A percentile compares a stretch with the other conserved stretches of the same genome.
phyloP scores from a whole-genome alignment of 768 basidiomycete genomes.

The Lepiota brunneoincarnata region DNA sequence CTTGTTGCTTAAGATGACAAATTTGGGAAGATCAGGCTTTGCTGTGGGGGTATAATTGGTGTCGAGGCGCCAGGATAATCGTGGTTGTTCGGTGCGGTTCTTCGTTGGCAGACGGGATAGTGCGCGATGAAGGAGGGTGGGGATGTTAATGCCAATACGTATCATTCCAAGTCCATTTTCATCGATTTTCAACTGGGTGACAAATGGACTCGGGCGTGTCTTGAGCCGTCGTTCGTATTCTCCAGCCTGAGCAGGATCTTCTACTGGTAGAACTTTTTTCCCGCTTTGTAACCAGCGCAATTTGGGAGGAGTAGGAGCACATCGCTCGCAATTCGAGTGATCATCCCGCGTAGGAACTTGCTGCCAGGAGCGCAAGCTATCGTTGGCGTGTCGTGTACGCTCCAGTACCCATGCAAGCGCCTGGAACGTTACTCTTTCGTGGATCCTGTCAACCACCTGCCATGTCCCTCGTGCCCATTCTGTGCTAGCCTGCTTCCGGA shows the following conservation, averaged over 20 bases:
- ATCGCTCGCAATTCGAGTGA: conserved; percentile 65
- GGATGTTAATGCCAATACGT: conserved; percentile 84
- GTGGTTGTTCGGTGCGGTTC: conserved; percentile 43
- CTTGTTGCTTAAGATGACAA: conserved; percentile 75
- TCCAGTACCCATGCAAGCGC: conserved; percentile 86
- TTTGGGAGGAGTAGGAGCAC: conserved; percentile 77
- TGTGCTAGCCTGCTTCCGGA: conserved; percentile 63
- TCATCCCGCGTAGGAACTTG: conserved; percentile 40
- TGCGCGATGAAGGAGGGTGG: conserved; percentile 86
- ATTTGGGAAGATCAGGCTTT: conserved; percentile 56
- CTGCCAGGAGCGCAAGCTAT: conserved; percentile 69
- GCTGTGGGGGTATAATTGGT: conserved; percentile 72
- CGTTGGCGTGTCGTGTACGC: conserved; percentile 73
- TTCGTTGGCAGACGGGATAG: conserved; percentile 70
- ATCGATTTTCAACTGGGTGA: conserved; percentile 75
- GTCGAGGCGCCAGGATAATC: conserved; percentile 77
- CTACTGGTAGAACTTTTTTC: conserved; percentile 66
- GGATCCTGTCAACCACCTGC: conserved; percentile 82
- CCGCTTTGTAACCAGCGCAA: conserved; percentile 68
- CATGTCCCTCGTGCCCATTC: conserved; percentile 79
- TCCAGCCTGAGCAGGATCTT: conserved; percentile 85
- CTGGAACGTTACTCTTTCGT: conserved; percentile 80
- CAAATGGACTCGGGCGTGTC: conserved; percentile 79
- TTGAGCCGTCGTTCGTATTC: conserved; percentile 88
- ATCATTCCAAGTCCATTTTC: conserved; percentile 65